Evolutionary conservation across 495 filamentous ascomycete genomes (phyloP).

Genomic region (Talaromyces proteolyticus): DNA sequence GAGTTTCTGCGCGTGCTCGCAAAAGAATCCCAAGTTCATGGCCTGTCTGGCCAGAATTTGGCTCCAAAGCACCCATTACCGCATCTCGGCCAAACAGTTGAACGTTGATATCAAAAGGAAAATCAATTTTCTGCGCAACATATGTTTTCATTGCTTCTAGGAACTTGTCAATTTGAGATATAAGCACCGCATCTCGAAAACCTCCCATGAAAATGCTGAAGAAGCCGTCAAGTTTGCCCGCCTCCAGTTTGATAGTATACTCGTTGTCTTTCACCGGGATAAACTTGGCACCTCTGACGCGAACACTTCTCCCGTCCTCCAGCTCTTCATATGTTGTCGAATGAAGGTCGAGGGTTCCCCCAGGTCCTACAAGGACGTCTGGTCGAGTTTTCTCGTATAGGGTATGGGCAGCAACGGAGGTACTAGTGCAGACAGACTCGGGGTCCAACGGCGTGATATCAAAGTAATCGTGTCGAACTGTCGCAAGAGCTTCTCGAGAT

Average conservation of each 20-base stretch:
- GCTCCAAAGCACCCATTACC: not conserved
- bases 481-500: constrained; percentile 24
- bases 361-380: constrained; percentile 37
- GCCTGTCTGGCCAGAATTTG: not conserved
- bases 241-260: not conserved
- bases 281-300: not conserved
- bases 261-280: not conserved
- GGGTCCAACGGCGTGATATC: constrained; percentile 28
- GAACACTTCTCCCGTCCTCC: not conserved
- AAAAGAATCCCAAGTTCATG: constrained; percentile 23
- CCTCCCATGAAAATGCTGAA: not conserved
- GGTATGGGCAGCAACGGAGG: constrained; percentile 41
- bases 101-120: too few relatives aligned
- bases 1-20: constrained; percentile 30
- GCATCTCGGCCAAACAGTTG: not conserved
- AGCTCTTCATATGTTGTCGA: constrained; percentile 6
- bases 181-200: not conserved
- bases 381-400: constrained; percentile 46
- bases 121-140: not conserved
- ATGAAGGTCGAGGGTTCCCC: constrained; percentile 35
- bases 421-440: constrained; percentile 27
- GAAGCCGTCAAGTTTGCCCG: not conserved
- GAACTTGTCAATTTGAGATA: not conserved
- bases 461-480: constrained; percentile 34
- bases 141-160: not conserved